phyloP scores from a whole-genome alignment of 1,284 basidiomycete genomes.

The Cryptococcus sp. region DNA sequence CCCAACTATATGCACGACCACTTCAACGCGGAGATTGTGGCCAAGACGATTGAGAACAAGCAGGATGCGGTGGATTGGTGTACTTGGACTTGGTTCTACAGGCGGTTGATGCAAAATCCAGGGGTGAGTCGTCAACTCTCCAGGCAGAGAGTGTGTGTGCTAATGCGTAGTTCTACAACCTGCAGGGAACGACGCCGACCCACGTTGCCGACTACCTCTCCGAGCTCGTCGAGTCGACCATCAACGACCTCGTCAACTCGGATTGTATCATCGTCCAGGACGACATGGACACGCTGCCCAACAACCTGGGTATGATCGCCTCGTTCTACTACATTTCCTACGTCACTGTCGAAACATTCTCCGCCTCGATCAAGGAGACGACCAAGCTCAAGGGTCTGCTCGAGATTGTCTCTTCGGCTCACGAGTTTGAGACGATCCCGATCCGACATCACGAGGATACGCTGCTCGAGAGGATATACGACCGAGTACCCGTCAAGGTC shows the following conservation, averaged over 20 bases:
- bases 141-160: background rate
- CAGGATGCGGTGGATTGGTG: slow-evolving; percentile 82
- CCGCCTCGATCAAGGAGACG: slow-evolving; percentile 85
- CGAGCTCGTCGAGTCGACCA: slow-evolving; percentile 88
- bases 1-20: slow-evolving; percentile 89
- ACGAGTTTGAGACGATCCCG: slow-evolving; percentile 91
- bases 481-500: slow-evolving; percentile 95
- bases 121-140: slow-evolving; percentile 28
- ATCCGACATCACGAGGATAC: slow-evolving; percentile 87
- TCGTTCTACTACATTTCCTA: slow-evolving; percentile 64
- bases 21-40: slow-evolving; percentile 96
- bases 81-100: slow-evolving; percentile 64
- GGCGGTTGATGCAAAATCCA: slow-evolving; percentile 86
- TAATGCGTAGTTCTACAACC: slow-evolving; percentile 66
- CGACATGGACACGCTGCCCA: slow-evolving; percentile 84
- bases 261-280: slow-evolving; percentile 93
- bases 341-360: slow-evolving; percentile 94
- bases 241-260: slow-evolving; percentile 84
- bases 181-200: slow-evolving; percentile 87
- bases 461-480: slow-evolving; percentile 80
- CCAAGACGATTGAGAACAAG: slow-evolving; percentile 98
- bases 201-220: slow-evolving; percentile 92
- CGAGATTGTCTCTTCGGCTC: slow-evolving; percentile 91
- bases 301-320: slow-evolving; percentile 95
- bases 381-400: slow-evolving; percentile 97